Evolutionary conservation across 257 asterid species (phyloP).

Genomic region (Solanum virginianum): DNA sequence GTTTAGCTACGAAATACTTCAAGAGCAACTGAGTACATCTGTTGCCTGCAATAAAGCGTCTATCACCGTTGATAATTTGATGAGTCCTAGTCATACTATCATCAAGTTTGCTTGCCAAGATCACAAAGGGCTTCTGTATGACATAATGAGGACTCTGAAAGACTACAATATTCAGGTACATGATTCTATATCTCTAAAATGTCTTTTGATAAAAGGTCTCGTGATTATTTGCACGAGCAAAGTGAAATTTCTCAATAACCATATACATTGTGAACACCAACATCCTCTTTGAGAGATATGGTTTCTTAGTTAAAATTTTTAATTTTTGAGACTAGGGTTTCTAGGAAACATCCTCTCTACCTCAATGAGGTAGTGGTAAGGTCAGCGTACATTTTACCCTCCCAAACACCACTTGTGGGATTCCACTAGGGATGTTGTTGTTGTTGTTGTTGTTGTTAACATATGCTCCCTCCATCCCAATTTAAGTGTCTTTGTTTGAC

Average conservation of each 20-base stretch:
- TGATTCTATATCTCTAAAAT: not conserved
- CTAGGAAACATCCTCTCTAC: too few species aligned
- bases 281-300: not conserved
- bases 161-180: conserved; percentile 79
- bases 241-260: not conserved
- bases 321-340: not conserved
- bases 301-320: not conserved
- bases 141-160: conserved; percentile 79
- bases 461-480: not conserved
- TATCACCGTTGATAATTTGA: conserved; percentile 47
- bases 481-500: not conserved
- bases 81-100: conserved; percentile 80
- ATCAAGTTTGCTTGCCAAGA: conserved; percentile 73
- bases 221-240: not conserved
- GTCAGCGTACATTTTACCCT: too few species aligned
- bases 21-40: conserved; percentile 20
- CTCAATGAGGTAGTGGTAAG: too few species aligned
- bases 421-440: too few species aligned
- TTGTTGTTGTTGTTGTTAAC: not conserved
- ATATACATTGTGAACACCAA: not conserved
- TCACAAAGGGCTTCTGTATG: conserved; percentile 82
- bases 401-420: too few species aligned
- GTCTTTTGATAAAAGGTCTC: not conserved
- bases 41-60: conserved; percentile 35
- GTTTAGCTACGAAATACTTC: conserved; percentile 28